phyloP scores from a whole-genome alignment of 108 stramenopile genomes.

The Seminavis robusta region DNA sequence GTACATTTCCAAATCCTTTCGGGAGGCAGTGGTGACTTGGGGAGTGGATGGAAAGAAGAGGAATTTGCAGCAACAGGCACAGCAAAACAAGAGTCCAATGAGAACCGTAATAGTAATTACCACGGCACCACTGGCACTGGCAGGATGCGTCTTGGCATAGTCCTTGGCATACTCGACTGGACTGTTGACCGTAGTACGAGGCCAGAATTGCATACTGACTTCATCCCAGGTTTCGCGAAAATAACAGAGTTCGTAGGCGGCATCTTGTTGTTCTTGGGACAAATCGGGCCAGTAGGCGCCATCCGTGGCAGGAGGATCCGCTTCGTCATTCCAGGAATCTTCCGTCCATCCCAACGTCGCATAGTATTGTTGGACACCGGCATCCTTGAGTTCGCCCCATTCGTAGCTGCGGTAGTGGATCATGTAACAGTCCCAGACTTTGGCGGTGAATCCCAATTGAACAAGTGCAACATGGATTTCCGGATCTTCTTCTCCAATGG shows the following conservation, averaged over 20 bases:
- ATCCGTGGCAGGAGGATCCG: slow-evolving; percentile 9
- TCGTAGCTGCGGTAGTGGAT: slow-evolving; percentile 35
- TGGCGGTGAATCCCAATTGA: slow-evolving; percentile 27
- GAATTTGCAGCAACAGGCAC: no score
- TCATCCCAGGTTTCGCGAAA: slow-evolving; percentile 41
- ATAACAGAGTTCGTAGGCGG: slow-evolving; percentile 23
- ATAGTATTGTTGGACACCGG: slow-evolving; percentile 18
- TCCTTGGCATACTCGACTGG: no score
- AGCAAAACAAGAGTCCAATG: no score
- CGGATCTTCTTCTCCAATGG: slow-evolving; percentile 22
- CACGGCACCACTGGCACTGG: no score
- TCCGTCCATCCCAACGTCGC: slow-evolving; percentile 32
- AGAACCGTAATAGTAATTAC: no score
- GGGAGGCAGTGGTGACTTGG: no score
- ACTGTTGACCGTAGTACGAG: neutral
- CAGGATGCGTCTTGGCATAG: no score
- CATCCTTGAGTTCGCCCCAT: slow-evolving; percentile 26
- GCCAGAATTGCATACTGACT: slow-evolving; percentile 28
- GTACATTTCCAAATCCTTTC: no score
- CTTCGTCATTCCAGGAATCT: slow-evolving; percentile 23
- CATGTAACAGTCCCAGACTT: slow-evolving; percentile 49
- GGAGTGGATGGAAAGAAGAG: no score
- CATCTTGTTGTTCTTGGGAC: slow-evolving; percentile 9
- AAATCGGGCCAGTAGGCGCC: slow-evolving; percentile 17
- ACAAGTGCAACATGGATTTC: slow-evolving; percentile 20